Conservation (phyloP, 1,284 basidiomycete genomes). For the Boletus mariae region DNA sequence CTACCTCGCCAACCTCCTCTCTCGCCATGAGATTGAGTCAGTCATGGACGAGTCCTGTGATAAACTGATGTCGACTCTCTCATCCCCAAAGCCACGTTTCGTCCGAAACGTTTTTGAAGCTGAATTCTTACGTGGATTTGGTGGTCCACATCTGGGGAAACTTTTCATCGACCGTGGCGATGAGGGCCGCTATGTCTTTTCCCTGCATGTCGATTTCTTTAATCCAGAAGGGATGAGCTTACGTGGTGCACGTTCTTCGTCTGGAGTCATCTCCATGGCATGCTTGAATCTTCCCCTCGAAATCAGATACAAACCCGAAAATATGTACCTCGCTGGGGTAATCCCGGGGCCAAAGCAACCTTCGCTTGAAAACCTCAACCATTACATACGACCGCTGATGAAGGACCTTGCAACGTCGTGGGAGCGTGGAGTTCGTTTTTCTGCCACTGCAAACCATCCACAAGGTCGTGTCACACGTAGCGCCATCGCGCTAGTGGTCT, state of each 20-base stretch:
- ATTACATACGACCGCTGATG: slow-evolving; percentile 11
- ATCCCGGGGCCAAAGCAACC: slow-evolving; percentile 15
- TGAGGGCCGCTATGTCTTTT: background rate
- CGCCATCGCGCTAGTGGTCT: background rate
- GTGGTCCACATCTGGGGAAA: background rate
- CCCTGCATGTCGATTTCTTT: slow-evolving; percentile 5
- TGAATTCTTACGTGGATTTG: slow-evolving; percentile 5
- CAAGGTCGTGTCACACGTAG: background rate
- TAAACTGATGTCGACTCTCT: background rate
- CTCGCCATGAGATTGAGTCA: background rate
- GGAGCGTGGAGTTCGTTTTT: background rate
- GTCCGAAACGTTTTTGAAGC: slow-evolving; percentile 10
- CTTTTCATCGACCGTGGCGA: slow-evolving; percentile 5
- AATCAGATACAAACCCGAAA: slow-evolving; percentile 6
- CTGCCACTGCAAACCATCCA: background rate
- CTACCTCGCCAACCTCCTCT: slow-evolving; percentile 1
- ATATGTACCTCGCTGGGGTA: slow-evolving; percentile 10
- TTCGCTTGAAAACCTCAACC: slow-evolving; percentile 14
- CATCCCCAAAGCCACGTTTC: background rate
- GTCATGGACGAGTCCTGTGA: slow-evolving; percentile 9
- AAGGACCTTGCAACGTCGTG: slow-evolving; percentile 4
- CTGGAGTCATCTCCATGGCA: slow-evolving; percentile 4
- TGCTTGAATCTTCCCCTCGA: slow-evolving; percentile 6
- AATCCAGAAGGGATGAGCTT: background rate
- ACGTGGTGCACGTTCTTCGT: background rate